phyloP scores from a whole-genome alignment of 2,329 filamentous ascomycete genomes.

The Ramularia collo-cygni region DNA sequence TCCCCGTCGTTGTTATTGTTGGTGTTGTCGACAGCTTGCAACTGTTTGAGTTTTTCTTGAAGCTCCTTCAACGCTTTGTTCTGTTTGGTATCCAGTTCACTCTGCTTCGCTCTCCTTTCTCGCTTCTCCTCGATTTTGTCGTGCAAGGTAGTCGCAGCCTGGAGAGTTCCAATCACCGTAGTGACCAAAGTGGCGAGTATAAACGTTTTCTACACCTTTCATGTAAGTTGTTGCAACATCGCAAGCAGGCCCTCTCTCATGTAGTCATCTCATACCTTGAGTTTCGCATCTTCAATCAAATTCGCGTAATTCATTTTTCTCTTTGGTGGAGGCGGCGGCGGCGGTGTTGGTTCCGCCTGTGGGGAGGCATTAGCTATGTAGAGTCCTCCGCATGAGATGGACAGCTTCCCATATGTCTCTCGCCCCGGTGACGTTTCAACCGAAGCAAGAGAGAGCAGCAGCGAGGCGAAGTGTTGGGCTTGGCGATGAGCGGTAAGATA shows the following conservation, averaged over 20 bases:
- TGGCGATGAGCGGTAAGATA: too few species aligned
- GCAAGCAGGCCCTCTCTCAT: too few species aligned
- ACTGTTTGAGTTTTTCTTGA: constrained; percentile 24
- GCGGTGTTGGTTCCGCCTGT: too few species aligned
- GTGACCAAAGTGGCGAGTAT: constrained; percentile 39
- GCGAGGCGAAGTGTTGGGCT: too few species aligned
- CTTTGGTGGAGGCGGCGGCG: too few species aligned
- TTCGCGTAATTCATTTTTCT: constrained; percentile 39
- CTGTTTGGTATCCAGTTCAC: constrained; percentile 19
- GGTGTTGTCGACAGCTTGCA: constrained; percentile 22
- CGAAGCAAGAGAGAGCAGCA: too few species aligned
- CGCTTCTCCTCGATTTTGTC: constrained; percentile 32
- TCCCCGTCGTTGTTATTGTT: too few species aligned
- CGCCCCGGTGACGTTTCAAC: too few species aligned
- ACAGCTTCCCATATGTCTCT: too few species aligned
- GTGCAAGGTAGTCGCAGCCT: constrained; percentile 38
- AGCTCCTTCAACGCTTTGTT: constrained; percentile 19
- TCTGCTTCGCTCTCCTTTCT: constrained; percentile 31
- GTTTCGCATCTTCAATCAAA: constrained; percentile 41
- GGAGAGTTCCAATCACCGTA: constrained; percentile 40
- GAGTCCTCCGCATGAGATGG: too few species aligned
- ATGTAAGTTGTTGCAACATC: too few species aligned
- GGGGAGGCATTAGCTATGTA: too few species aligned
- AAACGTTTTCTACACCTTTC: constrained; percentile 36
- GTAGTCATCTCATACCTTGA: constrained; percentile 32